These are phyloP conservation scores for Aspergillus oerlinghausenensis DNA, from an alignment of 2,329 filamentous ascomycete genomes.

Conservation along the genomic window DNA sequence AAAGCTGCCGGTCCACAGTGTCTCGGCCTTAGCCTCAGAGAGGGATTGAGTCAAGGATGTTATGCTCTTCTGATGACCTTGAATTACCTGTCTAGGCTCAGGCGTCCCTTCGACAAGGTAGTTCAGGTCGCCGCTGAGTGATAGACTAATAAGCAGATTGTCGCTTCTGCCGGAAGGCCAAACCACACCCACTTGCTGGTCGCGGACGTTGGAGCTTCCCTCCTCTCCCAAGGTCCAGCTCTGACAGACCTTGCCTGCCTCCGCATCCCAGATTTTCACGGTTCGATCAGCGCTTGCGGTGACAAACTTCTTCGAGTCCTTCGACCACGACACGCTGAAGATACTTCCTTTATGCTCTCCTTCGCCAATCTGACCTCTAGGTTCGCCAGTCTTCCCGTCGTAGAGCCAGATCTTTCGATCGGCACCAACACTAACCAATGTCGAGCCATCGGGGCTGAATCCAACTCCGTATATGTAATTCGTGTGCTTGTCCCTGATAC, in stretches of 20 bases:
- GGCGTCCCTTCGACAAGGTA: conserved; percentile 72
- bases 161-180: conserved; percentile 80
- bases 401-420: conserved; percentile 91
- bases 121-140: conserved; percentile 81
- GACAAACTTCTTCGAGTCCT: conserved; percentile 78
- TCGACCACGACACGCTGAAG: conserved; percentile 84
- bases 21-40: conserved; percentile 48
- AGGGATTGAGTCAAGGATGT: conserved; percentile 65
- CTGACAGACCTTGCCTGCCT: conserved; percentile 70
- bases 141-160: conserved; percentile 83
- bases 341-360: conserved; percentile 90
- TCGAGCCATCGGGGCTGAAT: conserved; percentile 82
- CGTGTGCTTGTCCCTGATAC: conserved; percentile 71
- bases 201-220: conserved; percentile 62
- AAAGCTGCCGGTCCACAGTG: conserved; percentile 84
- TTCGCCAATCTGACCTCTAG: conserved; percentile 62
- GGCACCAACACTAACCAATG: conserved; percentile 83
- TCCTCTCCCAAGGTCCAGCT: conserved; percentile 82
- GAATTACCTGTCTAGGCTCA: conserved; percentile 66
- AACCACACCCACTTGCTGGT: conserved; percentile 93
- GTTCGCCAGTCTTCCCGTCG: conserved; percentile 90
- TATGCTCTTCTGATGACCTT: conserved; percentile 88
- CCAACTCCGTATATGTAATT: conserved; percentile 84
- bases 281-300: conserved; percentile 94
- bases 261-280: conserved; percentile 88